Base-by-base conservation (phyloP, 805 yeast genomes). In the Ogataea wickerhamii region DNA sequence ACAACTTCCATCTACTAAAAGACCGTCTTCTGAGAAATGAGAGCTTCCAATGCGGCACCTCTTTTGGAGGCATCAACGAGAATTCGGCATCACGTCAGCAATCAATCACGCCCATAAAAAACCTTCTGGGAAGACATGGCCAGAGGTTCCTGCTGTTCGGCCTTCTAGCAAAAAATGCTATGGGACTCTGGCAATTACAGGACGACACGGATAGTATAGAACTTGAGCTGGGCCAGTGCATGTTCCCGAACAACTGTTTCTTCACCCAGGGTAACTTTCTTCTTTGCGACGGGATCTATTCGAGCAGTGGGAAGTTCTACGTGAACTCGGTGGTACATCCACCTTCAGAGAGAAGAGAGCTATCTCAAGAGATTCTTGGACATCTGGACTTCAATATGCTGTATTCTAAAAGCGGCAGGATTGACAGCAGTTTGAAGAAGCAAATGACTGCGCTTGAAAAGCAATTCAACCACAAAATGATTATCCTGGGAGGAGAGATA, bases 271-370 rank as follows among this genome's bases (percentile, higher is more conserved):
- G 98, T 2, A 79, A 82, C 67, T 78, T 82, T 49, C 76, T 87
- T 0, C 62, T 91, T 2, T 82, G 84, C 36, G 95, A 87, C 53
- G 99, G 99, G 13, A 77, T 86, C 13, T 87, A 87, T 55, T 77
- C 80, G 12, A 79, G 81, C 3, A 74, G 78, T 13, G 78, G 80
- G 2, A 78, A 73, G 33, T 88, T 93, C 55, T 78, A 82, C 47
- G 94, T 83, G 1, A 72, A 83, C 20, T 73, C 82, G 4, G 70
- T 93, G 35, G 82, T 84, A 3, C 96, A 87, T 43, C 98, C 98
- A 3, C 88, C 93, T 0, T 82, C 87, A 3, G 99, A 93, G 56
- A 68, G 74, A 45, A 69, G 97, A 41, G 79, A 72, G 6, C 60
- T 55, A 0, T 71, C 94, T 1, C 53, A 79, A 39, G 89, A 83